Percentiles rank a stretch among this genome's conserved stretches.
Evolutionary conservation across 2,329 filamentous ascomycete genomes (phyloP).

Genomic region (Tolypocladium capitatum): DNA sequence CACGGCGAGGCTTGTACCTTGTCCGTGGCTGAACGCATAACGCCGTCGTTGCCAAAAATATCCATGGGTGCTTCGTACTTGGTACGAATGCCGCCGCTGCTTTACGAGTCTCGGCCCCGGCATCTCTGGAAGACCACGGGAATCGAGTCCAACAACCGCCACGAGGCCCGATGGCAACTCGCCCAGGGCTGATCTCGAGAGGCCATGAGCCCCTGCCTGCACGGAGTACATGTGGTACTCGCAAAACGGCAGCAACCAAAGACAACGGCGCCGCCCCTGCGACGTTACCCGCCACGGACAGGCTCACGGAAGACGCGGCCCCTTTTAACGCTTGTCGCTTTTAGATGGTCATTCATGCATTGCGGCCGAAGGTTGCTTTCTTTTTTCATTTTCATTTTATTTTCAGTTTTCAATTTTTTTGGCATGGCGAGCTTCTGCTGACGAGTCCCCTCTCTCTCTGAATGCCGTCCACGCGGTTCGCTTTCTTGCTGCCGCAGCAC

Average conservation of each 20-base stretch:
- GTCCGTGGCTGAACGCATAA: background rate
- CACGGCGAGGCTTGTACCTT: background rate
- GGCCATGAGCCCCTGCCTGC: background rate
- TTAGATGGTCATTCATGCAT: too few relatives aligned
- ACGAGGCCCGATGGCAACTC: background rate
- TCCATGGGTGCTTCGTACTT: background rate
- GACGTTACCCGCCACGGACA: background rate
- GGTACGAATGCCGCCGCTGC: background rate
- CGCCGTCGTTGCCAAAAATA: background rate
- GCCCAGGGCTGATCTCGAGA: background rate
- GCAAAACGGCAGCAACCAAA: too few relatives aligned
- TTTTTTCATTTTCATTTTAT: too few relatives aligned
- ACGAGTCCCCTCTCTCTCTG: background rate
- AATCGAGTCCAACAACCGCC: background rate
- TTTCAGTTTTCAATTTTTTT: too few relatives aligned
- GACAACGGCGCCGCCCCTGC: background rate
- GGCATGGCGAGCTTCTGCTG: background rate
- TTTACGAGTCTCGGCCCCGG: background rate
- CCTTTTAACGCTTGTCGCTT: background rate
- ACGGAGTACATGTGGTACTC: too few relatives aligned
- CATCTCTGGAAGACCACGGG: background rate
- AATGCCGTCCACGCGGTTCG: background rate
- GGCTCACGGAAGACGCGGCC: background rate
- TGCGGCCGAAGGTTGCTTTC: too few relatives aligned
- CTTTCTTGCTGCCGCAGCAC: background rate